These are phyloP conservation scores for Suillus discolor DNA, from an alignment of 768 basidiomycete genomes.

Conservation along the genomic window DNA sequence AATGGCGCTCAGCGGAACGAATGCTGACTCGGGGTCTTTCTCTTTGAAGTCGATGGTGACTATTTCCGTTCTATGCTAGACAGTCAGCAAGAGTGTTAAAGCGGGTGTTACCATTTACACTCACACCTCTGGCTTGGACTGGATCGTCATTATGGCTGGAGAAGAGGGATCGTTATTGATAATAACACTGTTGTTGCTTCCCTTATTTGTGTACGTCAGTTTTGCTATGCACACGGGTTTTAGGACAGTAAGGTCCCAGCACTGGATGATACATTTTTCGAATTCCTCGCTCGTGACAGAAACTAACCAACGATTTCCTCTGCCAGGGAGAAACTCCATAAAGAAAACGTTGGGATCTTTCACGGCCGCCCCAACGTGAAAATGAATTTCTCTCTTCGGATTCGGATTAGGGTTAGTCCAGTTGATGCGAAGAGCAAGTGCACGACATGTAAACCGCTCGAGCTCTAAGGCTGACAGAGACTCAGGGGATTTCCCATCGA, in stretches of 20 bases:
- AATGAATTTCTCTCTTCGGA: constrained; percentile 27
- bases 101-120: constrained; percentile 4
- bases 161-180: constrained; percentile 44
- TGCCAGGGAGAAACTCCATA: constrained; percentile 49
- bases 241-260: constrained; percentile 52
- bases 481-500: constrained; percentile 32
- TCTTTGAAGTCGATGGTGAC: constrained; percentile 42
- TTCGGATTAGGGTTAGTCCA: constrained; percentile 50
- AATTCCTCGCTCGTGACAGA: constrained; percentile 38
- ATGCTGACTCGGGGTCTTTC: constrained; percentile 38
- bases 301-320: constrained; percentile 47
- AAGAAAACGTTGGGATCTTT: constrained; percentile 41
- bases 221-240: constrained; percentile 46
- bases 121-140: constrained; percentile 39
- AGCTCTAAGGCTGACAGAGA: constrained; percentile 44
- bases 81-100: constrained; percentile 1
- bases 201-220: constrained; percentile 28
- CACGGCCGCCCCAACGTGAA: constrained; percentile 24
- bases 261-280: constrained; percentile 45
- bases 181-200: constrained; percentile 41
- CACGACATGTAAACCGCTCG: constrained; percentile 42
- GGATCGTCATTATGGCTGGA: constrained; percentile 43
- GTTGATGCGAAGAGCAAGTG: constrained; percentile 46
- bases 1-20: constrained; percentile 35
- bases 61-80: constrained; percentile 41